These are phyloP conservation scores for Parathielavia hyrcaniae DNA, from an alignment of 495 filamentous ascomycete genomes.

Conservation along the genomic window DNA sequence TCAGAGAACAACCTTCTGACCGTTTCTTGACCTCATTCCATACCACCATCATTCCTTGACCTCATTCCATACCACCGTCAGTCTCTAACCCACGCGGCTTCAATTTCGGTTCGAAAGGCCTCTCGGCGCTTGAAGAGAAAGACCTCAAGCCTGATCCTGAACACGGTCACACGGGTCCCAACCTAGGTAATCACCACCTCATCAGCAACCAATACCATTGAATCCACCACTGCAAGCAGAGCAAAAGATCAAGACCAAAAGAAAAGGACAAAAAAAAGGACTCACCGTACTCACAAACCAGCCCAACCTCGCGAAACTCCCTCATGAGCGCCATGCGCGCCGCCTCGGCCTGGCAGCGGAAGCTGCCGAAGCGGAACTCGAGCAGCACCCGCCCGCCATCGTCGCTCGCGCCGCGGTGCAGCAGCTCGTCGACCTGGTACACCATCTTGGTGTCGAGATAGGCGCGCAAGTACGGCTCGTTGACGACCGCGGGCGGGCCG, in stretches of 20 bases:
- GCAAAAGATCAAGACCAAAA: not conserved
- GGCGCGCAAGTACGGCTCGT: constrained; percentile 13
- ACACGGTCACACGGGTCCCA: constrained; percentile 18
- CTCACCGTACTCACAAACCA: constrained; percentile 26
- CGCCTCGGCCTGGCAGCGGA: constrained; percentile 39
- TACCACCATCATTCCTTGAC: too few species aligned
- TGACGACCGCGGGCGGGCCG: constrained; percentile 21
- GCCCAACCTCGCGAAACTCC: constrained; percentile 28
- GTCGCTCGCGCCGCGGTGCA: not conserved
- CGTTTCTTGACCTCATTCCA: too few species aligned
- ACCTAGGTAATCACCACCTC: too few species aligned
- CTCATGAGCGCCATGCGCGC: constrained; percentile 33
- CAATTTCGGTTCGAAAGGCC: too few species aligned
- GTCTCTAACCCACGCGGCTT: too few species aligned
- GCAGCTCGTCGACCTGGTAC: constrained; percentile 27
- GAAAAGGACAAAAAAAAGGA: not conserved
- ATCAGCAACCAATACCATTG: too few species aligned
- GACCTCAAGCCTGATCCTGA: not conserved
- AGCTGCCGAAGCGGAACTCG: constrained; percentile 42
- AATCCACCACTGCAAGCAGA: not conserved
- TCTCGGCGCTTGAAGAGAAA: not conserved
- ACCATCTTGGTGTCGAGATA: constrained; percentile 25
- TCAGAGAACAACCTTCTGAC: not conserved
- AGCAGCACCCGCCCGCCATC: constrained; percentile 15
- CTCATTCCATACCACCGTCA: too few species aligned